A percentile compares a stretch with the other conserved stretches of the same genome.
phyloP scores from a whole-genome alignment of 2,329 filamentous ascomycete species.

The Colletotrichum lindemuthianum region DNA sequence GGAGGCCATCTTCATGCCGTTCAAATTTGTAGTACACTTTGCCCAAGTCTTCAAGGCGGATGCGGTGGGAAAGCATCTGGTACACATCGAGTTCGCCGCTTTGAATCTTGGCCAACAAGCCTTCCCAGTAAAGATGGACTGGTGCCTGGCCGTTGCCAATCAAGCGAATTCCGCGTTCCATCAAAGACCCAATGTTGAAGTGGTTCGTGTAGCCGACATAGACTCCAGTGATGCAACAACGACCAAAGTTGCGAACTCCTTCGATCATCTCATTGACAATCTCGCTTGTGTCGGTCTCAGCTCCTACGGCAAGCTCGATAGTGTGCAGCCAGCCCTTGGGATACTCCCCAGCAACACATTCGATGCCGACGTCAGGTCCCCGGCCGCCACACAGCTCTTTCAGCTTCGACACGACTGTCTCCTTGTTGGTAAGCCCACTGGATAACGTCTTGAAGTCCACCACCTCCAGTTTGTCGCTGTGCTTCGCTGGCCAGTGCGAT shows the following conservation, averaged over 20 bases:
- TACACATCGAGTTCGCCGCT: slow-evolving; percentile 76
- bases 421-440: slow-evolving; percentile 64
- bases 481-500: slow-evolving; percentile 62
- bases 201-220: slow-evolving; percentile 77
- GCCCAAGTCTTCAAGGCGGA: slow-evolving; percentile 77
- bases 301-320: slow-evolving; percentile 67
- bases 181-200: slow-evolving; percentile 84
- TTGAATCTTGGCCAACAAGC: slow-evolving; percentile 75
- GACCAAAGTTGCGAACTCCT: slow-evolving; percentile 75
- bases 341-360: slow-evolving; percentile 72
- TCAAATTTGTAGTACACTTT: slow-evolving; percentile 73
- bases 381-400: slow-evolving; percentile 78
- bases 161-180: slow-evolving; percentile 87
- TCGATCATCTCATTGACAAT: slow-evolving; percentile 84
- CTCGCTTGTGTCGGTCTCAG: slow-evolving; percentile 87
- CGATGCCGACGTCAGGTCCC: slow-evolving; percentile 79
- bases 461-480: slow-evolving; percentile 67
- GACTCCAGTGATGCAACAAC: slow-evolving; percentile 80
- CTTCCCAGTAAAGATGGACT: slow-evolving; percentile 86
- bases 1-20: slow-evolving; percentile 73
- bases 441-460: slow-evolving; percentile 73
- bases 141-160: slow-evolving; percentile 75
- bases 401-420: slow-evolving; percentile 75
- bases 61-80: slow-evolving; percentile 84
- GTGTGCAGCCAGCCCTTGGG: slow-evolving; percentile 70